These are phyloP conservation scores for Penicillium sp. DNA, from an alignment of 2,329 filamentous ascomycete species.

Conservation along the genomic window DNA sequence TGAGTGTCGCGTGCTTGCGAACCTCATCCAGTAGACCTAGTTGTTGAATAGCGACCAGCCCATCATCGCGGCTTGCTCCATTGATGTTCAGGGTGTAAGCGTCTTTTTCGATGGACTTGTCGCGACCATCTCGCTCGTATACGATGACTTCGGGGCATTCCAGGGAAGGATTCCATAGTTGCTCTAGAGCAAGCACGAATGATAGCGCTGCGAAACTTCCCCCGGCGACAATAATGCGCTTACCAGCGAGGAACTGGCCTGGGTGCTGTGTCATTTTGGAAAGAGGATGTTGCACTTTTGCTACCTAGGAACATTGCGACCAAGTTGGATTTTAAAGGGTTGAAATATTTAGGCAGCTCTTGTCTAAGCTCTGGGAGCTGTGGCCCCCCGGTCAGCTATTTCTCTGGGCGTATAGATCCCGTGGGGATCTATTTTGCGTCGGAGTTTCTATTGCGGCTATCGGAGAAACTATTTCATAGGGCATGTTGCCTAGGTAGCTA, in stretches of 20 bases:
- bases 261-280: conserved; percentile 1
- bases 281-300: neutral
- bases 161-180: conserved; percentile 33
- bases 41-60: conserved; percentile 1
- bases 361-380: neutral
- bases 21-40: conserved; percentile 1
- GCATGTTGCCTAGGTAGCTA: neutral
- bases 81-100: conserved; percentile 1
- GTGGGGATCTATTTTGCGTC: neutral
- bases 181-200: conserved; percentile 42
- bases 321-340: neutral
- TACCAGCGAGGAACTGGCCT: conserved; percentile 26
- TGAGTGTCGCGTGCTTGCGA: conserved; percentile 1
- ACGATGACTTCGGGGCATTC: conserved; percentile 33
- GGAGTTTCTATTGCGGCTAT: neutral
- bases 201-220: conserved; percentile 45
- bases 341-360: neutral
- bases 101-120: conserved; percentile 1
- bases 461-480: neutral
- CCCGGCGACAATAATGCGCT: conserved; percentile 46
- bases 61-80: neutral
- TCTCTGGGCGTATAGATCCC: neutral
- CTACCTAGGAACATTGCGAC: neutral
- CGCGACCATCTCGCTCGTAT: neutral
- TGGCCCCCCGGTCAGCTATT: neutral